phyloP scores from a whole-genome alignment of 441 rosid genomes.

The Gossypium aridum region DNA sequence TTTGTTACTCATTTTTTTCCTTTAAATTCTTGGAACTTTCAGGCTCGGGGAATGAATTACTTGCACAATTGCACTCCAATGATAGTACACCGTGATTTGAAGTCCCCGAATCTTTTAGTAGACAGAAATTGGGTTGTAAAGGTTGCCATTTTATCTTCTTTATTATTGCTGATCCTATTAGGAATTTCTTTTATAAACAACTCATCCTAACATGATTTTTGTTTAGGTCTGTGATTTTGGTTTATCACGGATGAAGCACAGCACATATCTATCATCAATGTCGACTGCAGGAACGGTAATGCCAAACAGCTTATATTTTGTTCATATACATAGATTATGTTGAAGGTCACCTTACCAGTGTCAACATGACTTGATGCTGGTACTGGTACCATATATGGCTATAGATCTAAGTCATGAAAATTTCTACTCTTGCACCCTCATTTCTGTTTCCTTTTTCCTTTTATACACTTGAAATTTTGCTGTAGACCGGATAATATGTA shows the following conservation, averaged over 20 bases:
- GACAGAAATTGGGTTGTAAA: slow-evolving; percentile 96
- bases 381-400: neutral
- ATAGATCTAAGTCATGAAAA: neutral
- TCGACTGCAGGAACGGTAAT: slow-evolving; percentile 96
- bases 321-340: neutral
- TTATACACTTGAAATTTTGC: neutral
- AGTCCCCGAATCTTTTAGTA: slow-evolving; percentile 71
- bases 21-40: slow-evolving; percentile 22
- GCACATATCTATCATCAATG: slow-evolving; percentile 86
- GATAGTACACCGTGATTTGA: slow-evolving; percentile 56
- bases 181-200: neutral
- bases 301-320: slow-evolving; percentile 7
- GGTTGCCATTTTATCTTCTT: slow-evolving; percentile 31
- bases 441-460: neutral
- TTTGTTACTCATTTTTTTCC: slow-evolving; percentile 13
- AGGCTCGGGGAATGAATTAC: slow-evolving; percentile 99
- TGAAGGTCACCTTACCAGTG: neutral
- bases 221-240: slow-evolving; percentile 86
- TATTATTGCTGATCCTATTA: neutral
- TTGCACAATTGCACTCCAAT: slow-evolving; percentile 82
- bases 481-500: neutral
- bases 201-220: slow-evolving; percentile 6
- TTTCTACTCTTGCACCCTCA: neutral
- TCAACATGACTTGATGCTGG: neutral
- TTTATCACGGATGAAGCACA: slow-evolving; percentile 82